A percentile compares a stretch with the other conserved stretches of the same genome.
Conservation (phyloP, 192 early-diverging fungal genomes). For the Helicostylum pulchrum region DNA sequence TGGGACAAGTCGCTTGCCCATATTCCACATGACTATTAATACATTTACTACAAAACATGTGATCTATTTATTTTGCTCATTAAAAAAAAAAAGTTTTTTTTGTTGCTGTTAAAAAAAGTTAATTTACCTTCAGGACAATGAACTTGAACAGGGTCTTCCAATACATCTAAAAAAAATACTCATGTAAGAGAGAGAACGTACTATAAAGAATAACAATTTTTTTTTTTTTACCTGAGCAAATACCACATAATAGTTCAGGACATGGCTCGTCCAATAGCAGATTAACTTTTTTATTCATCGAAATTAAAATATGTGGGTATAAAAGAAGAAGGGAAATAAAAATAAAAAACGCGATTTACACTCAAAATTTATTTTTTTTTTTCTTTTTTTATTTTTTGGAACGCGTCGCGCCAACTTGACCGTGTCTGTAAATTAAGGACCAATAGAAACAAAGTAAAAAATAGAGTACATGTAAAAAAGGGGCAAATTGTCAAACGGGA, state of each 20-base stretch:
- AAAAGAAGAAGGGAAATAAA: not conserved
- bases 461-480: not conserved
- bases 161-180: conserved; percentile 24
- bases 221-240: conserved; percentile 20
- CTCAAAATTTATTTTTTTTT: too few species aligned
- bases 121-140: conserved; percentile 38
- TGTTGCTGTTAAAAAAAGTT: not conserved
- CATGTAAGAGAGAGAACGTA: not conserved
- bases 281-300: conserved; percentile 1
- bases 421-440: not conserved
- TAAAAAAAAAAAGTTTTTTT: not conserved
- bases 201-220: not conserved
- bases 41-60: conserved; percentile 26
- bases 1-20: conserved; percentile 10
- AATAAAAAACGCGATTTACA: too few species aligned
- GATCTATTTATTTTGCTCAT: conserved; percentile 14
- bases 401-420: too few species aligned
- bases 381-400: too few species aligned
- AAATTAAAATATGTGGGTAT: not conserved
- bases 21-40: conserved; percentile 7
- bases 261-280: conserved; percentile 14
- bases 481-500: not conserved
- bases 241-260: conserved; percentile 26
- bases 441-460: too few species aligned
- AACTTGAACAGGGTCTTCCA: conserved; percentile 38